Evolutionary conservation across 371 early-diverging fungal genomes (phyloP), one percentile per base, ranked within the genome.

Genomic region (Syncephalastrum racemosum): DNA sequence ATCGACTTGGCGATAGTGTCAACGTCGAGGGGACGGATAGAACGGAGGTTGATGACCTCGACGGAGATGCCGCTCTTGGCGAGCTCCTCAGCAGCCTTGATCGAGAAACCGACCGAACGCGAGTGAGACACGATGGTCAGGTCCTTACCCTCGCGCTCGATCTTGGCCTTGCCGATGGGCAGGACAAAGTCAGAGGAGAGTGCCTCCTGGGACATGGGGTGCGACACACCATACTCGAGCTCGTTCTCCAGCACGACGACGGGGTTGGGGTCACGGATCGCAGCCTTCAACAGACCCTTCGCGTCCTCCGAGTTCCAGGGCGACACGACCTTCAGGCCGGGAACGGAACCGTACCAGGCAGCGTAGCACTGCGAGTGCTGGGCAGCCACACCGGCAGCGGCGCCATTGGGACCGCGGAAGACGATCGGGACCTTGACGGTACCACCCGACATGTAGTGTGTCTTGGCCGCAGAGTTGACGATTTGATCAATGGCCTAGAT

Each of bases 351-450:
- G 77, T 97, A 99, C 95, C 97, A 98, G 52, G 96, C 92, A 64
- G 96, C 93, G 70, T 95, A 99, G 82, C 95, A 95, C 81, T 99
- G 99, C 25, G 99, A 99, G 85, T 99, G 99, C 84, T 99, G 99
- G 45, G 99, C 99, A 68, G 83, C 99, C 39, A 98, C 99, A 72
- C 99, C 99, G 43, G 94, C 90, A 62, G 98, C 96, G 48, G 96
- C 97, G 63, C 99, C 99, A 83, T 99, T 99, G 55, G 99, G 99
- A 15, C 99, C 99, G 68, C 99, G 90, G 90, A 99, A 99, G 13
- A 99, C 99, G 67, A 99, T 99, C 20, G 99, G 98, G 72, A 92
- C 91, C 52, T 70, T 67, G 39, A 91, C 90, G 18, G 86, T 80
- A 44, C 96, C 98, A 48, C 97, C 99, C 40, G 98, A 93, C 99